Evolutionary conservation across 148 eudicot genomes (phyloP).

Genomic region (Pharnaceum exiguum): DNA sequence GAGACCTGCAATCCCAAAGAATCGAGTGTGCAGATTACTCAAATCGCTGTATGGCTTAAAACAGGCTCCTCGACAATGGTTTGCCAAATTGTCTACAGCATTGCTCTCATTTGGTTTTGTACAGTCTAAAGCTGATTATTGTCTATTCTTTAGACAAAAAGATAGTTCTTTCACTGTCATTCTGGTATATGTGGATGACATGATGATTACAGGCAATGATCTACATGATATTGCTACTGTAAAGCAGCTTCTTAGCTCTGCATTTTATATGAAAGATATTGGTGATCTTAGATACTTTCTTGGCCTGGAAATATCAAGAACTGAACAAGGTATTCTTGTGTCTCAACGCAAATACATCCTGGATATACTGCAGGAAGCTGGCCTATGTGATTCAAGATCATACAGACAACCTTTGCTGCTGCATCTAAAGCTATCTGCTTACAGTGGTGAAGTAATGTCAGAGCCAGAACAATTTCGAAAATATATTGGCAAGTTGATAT

Average conservation of each 20-base stretch:
- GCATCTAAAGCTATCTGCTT: background rate
- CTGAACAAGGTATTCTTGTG: background rate
- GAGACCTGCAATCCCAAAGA: too few relatives aligned
- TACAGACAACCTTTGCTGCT: background rate
- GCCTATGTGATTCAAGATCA: background rate
- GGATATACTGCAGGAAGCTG: background rate
- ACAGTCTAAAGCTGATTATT: background rate
- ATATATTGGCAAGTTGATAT: background rate
- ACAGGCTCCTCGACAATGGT: too few relatives aligned
- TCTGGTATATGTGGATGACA: background rate
- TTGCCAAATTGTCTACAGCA: background rate
- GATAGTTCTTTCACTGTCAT: background rate
- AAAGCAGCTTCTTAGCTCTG: background rate
- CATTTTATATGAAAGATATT: conserved; percentile 1
- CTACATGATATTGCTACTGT: background rate
- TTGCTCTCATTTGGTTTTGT: background rate
- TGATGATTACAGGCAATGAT: background rate
- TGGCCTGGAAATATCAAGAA: conserved; percentile 2
- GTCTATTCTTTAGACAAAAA: background rate
- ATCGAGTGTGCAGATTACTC: too few relatives aligned
- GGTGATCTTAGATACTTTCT: conserved; percentile 4
- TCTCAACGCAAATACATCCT: background rate
- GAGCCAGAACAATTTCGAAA: background rate
- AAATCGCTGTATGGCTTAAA: too few relatives aligned
- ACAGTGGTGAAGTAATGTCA: background rate